Evolutionary conservation across 1,139 yeast genomes (phyloP), one percentile per base, ranked within the genome.

Genomic region (Sugiyamaella neomexicana): DNA sequence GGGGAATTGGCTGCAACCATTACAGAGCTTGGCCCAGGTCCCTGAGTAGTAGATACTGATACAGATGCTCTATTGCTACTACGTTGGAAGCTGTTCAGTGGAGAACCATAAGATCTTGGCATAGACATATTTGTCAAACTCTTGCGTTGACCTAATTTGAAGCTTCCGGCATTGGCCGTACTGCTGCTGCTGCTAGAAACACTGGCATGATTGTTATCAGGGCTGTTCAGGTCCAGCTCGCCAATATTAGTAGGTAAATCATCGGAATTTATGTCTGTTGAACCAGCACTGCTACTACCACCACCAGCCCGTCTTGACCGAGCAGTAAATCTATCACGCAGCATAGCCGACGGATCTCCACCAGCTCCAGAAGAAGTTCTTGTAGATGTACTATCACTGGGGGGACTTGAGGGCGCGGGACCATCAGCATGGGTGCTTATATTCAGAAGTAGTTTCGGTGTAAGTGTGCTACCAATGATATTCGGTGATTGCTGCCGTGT

Each of bases 151-250:
- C 59, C 38, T 9, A 61, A 17, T 34, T 44, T 46, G 16, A 29
- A 29, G 8, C 16, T 23, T 7, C 38, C 45, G 2, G 34, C 20
- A 9, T 29, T 38, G 12, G 44, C 44, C 7, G 10, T 37, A 32
- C 44, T 37, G 38, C 44, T 39, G 31, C 44, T 37, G 7, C 46
- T 42, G 20, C 51, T 47, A 9, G 40, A 29, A 29, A 20, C 38
- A 27, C 45, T 31, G n/a, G 36, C 36, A 36, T 23, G 6, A 8
- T n/a, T 42, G 15, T 42, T 27, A 12, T 31, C 49, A 34, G 49
- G 41, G 23, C 41, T 45, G 12, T 63, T 62, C 7, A 64, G 56
- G 29, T 64, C 67, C 9, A 63, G 52, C 37, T 61, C 64, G 5
- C 60, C 63, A 10, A 63, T 50, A 13, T 56, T 58, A 8, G 42